A percentile compares a stretch with the other conserved stretches of the same genome.
phyloP scores from a whole-genome alignment of 306 rosid genomes.

The peach (Prunus persica) region Prunus_persica_NCBIv2 NC_034010.1:25588001-25588500 shows the following conservation, averaged over 20 bases:
- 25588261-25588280: conserved; percentile 37
- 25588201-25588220: not conserved
- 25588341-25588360: conserved; percentile 34
- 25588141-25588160: not conserved
- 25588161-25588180: not conserved
- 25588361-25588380: conserved; percentile 35
- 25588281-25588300: conserved; percentile 35
- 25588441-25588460: conserved; percentile 40
- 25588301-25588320: conserved; percentile 27
- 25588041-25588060: not conserved
- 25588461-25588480: conserved; percentile 34
- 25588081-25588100: no score
- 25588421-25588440: conserved; percentile 34
- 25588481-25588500: conserved; percentile 44
- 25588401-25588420: conserved; percentile 38
- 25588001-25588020: not conserved
- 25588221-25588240: conserved; percentile 34
- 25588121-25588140: no score
- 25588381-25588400: conserved; percentile 35
- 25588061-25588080: no score
- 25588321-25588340: conserved; percentile 33
- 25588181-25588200: not conserved
- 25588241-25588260: conserved; percentile 37
- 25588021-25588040: not conserved
- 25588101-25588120: no score